Evolutionary conservation across 2,329 filamentous ascomycete species (phyloP).

Genomic region (Rutstroemia sp.): DNA sequence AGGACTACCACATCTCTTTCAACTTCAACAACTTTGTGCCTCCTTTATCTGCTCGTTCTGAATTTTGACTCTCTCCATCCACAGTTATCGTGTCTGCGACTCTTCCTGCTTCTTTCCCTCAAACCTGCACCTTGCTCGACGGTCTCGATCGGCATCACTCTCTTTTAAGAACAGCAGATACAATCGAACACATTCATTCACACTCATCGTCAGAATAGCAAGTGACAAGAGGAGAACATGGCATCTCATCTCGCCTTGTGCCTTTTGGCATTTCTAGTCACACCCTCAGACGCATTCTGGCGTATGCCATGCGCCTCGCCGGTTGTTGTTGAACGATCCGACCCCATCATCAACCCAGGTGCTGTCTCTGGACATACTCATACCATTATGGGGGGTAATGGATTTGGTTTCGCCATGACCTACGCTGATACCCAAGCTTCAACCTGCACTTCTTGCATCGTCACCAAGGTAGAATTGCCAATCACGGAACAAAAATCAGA

Average conservation of each 20-base stretch:
- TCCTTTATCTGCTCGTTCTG: no score
- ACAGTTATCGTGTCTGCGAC: no score
- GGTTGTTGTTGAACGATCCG: conserved; percentile 43
- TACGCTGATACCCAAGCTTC: conserved; percentile 45
- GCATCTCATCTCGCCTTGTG: background rate
- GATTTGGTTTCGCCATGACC: conserved; percentile 47
- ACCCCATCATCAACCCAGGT: conserved; percentile 53
- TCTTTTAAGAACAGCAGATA: background rate
- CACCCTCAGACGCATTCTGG: conserved; percentile 37
- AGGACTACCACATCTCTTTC: no score
- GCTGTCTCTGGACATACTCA: conserved; percentile 49
- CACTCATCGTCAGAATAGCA: background rate
- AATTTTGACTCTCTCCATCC: no score
- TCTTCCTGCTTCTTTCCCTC: no score
- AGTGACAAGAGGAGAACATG: background rate
- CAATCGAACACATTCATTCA: background rate
- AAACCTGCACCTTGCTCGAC: no score
- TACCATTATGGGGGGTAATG: conserved; percentile 55
- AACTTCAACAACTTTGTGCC: no score
- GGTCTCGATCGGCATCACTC: no score
- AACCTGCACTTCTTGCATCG: conserved; percentile 56
- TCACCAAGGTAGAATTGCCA: conserved; percentile 35
- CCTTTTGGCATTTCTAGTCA: background rate
- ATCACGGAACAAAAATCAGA: background rate
- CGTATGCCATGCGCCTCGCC: conserved; percentile 33